Percentiles rank a stretch among this genome's conserved stretches.
Evolutionary conservation across 2,329 filamentous ascomycete genomes (phyloP).

Genomic region (Colletotrichum camelliae): DNA sequence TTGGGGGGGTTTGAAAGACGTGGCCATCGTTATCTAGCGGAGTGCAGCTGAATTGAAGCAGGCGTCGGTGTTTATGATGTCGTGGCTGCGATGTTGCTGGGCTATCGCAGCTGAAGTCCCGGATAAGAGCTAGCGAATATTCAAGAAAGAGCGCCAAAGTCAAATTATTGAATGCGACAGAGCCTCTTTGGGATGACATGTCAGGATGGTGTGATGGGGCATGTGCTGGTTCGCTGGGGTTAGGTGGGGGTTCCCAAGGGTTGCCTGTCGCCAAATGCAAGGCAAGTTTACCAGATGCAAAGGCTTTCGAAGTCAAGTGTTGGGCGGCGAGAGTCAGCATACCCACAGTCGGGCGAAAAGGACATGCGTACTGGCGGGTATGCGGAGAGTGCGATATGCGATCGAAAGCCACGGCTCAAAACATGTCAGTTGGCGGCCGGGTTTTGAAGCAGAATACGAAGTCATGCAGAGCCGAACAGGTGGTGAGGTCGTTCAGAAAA

Average conservation of each 20-base stretch:
- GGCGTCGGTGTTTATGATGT: slow-evolving; percentile 2
- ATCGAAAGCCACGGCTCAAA: background rate
- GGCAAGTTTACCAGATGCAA: background rate
- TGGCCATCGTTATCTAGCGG: background rate
- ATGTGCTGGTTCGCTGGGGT: background rate
- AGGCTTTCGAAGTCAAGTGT: background rate
- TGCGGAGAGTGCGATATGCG: background rate
- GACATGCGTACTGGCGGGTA: background rate
- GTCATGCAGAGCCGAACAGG: background rate
- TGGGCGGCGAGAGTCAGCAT: background rate
- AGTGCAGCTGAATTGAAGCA: slow-evolving; percentile 4
- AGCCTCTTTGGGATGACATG: slow-evolving; percentile 5
- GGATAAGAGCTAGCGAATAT: background rate
- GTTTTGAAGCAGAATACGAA: background rate
- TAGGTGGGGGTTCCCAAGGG: background rate
- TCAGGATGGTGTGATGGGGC: background rate
- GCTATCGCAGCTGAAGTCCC: background rate
- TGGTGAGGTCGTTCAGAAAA: background rate
- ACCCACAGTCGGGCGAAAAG: background rate
- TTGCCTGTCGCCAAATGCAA: background rate
- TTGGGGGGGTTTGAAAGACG: background rate
- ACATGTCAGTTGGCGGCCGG: background rate
- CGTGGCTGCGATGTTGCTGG: background rate
- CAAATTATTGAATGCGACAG: slow-evolving; percentile 9
- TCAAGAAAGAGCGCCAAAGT: background rate